A percentile compares a stretch with the other conserved stretches of the same genome.
phyloP scores from a whole-genome alignment of 2,329 filamentous ascomycete genomes.

The Alternaria gaisen region DNA sequence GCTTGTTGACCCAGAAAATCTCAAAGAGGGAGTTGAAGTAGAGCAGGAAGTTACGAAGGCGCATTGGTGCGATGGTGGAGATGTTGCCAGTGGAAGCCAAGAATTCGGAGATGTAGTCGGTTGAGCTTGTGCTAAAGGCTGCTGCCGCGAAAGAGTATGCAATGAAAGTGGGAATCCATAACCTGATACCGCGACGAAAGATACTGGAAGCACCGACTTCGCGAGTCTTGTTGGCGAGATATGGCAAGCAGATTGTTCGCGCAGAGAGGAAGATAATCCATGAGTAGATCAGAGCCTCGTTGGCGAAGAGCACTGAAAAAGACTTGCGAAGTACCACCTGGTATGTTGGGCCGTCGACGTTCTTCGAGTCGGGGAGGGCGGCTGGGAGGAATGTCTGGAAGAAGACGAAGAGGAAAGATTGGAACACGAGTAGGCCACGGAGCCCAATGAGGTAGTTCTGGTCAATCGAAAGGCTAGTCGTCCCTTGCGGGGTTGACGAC shows the following conservation, averaged over 20 bases:
- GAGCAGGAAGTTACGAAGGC: slow-evolving; percentile 51
- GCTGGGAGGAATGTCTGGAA: slow-evolving; percentile 57
- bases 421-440: slow-evolving; percentile 55
- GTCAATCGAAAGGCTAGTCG: slow-evolving; percentile 22
- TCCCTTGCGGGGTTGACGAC: slow-evolving; percentile 13
- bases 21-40: slow-evolving; percentile 60
- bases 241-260: slow-evolving; percentile 55
- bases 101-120: slow-evolving; percentile 52
- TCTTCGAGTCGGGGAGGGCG: slow-evolving; percentile 50
- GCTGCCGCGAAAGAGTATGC: slow-evolving; percentile 53
- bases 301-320: slow-evolving; percentile 58
- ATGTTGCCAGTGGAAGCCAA: slow-evolving; percentile 49
- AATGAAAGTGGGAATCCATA: slow-evolving; percentile 54
- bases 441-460: slow-evolving; percentile 55
- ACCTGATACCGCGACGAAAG: slow-evolving; percentile 54
- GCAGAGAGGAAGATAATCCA: slow-evolving; percentile 59
- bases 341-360: slow-evolving; percentile 50
- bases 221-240: slow-evolving; percentile 50
- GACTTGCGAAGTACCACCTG: slow-evolving; percentile 56
- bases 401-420: slow-evolving; percentile 57
- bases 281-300: slow-evolving; percentile 56
- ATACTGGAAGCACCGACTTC: slow-evolving; percentile 51
- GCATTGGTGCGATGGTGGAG: slow-evolving; percentile 46
- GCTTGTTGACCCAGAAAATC: slow-evolving; percentile 56
- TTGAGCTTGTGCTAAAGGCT: slow-evolving; percentile 43